Evolutionary conservation across 371 early-diverging fungal genomes (phyloP).

Genomic region (Dipsacomyces acuminosporus): DNA sequence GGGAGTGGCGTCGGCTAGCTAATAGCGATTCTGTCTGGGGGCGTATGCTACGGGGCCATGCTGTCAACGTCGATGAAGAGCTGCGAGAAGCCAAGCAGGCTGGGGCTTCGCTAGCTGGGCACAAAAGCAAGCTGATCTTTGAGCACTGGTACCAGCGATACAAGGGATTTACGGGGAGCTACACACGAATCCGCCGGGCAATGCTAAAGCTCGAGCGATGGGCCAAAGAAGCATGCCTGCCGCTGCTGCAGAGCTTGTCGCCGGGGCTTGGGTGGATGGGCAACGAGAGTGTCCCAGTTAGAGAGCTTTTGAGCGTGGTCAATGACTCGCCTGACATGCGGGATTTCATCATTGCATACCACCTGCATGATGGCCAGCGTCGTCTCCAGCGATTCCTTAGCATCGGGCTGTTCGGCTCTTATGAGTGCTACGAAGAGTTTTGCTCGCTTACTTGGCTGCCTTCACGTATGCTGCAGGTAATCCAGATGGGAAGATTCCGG

Average conservation of each 20-base stretch:
- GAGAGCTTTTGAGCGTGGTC: constrained; percentile 32
- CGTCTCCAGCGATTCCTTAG: constrained; percentile 16
- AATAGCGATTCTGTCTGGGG: constrained; percentile 25
- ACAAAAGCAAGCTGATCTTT: constrained; percentile 16
- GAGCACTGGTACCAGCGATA: constrained; percentile 21
- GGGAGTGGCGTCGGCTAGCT: constrained; percentile 16
- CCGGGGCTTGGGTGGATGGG: constrained; percentile 39
- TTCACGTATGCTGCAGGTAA: constrained; percentile 40
- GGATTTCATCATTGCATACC: constrained; percentile 38
- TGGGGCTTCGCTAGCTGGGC: too few species aligned
- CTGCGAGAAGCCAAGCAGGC: background rate
- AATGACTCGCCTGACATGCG: constrained; percentile 32
- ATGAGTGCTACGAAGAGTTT: constrained; percentile 30
- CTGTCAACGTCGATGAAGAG: constrained; percentile 7
- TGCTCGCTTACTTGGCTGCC: constrained; percentile 35
- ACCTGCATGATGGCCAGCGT: constrained; percentile 40
- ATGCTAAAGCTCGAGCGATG: constrained; percentile 18
- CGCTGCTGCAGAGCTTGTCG: constrained; percentile 19
- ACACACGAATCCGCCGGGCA: constrained; percentile 31
- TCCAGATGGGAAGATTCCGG: constrained; percentile 15
- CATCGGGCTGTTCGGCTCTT: constrained; percentile 25
- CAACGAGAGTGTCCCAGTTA: constrained; percentile 22
- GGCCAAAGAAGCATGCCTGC: constrained; percentile 12
- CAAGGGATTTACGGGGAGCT: constrained; percentile 27
- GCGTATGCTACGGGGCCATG: constrained; percentile 4